phyloP scores from a whole-genome alignment of 768 basidiomycete species.

The Trametes elegans region DNA sequence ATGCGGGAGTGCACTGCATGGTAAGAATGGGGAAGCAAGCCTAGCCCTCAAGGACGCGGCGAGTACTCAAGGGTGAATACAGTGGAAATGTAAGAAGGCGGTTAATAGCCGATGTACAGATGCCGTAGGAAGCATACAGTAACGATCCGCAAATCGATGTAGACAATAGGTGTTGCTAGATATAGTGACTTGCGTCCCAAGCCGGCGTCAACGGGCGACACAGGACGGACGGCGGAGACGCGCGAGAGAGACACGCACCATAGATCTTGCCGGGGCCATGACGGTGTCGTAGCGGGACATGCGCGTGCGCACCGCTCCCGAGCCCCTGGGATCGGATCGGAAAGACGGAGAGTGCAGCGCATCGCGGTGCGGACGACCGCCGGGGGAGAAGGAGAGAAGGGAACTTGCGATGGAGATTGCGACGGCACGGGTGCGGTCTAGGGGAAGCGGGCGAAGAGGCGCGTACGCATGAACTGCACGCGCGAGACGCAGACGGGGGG shows the following conservation, averaged over 20 bases:
- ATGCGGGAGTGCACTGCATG: background rate
- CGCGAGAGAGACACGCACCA: too few species aligned
- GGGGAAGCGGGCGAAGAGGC: background rate
- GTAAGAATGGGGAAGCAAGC: background rate
- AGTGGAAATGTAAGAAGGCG: background rate
- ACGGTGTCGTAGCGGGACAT: background rate
- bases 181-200: background rate
- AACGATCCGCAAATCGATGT: background rate
- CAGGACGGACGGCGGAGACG: background rate
- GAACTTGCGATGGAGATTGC: slow-evolving; percentile 8
- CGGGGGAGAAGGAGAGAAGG: background rate
- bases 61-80: background rate
- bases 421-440: background rate
- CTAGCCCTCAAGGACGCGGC: too few species aligned
- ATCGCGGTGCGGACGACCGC: background rate
- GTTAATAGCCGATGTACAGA: background rate
- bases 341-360: background rate
- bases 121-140: background rate
- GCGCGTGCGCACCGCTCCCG: background rate
- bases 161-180: background rate
- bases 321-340: background rate
- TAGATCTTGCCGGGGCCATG: background rate
- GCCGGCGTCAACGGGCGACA: background rate
- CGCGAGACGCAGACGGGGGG: background rate
- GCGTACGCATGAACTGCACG: background rate